These are phyloP conservation scores for Aspergillus proliferans DNA, from an alignment of 2,329 filamentous ascomycete species.

Conservation along the genomic window DNA sequence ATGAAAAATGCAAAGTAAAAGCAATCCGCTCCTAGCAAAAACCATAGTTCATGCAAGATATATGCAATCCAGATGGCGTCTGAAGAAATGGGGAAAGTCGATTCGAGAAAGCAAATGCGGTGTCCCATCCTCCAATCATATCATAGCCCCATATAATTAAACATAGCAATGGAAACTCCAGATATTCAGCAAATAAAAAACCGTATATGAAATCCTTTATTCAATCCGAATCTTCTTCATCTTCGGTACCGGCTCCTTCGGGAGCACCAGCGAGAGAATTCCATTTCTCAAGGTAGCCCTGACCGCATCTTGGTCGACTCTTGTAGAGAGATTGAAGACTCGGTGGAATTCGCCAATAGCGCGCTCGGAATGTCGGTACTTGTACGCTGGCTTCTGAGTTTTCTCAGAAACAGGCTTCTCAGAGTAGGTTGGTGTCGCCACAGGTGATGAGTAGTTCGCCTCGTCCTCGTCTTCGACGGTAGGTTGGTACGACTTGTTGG, in stretches of 20 bases:
- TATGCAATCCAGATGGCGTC: not conserved
- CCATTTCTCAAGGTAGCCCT: conserved; percentile 55
- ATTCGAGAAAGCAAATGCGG: not conserved
- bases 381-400: conserved; percentile 21
- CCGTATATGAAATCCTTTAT: conserved; percentile 1
- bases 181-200: not conserved
- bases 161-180: not conserved
- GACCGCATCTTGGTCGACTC: conserved; percentile 53
- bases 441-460: conserved; percentile 11
- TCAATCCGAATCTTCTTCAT: conserved; percentile 48
- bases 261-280: conserved; percentile 50
- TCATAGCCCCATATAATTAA: not conserved
- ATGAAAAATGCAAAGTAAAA: not conserved
- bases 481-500: conserved; percentile 35
- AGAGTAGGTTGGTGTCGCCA: conserved; percentile 11
- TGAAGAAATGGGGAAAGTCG: not conserved
- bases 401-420: conserved; percentile 15
- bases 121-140: not conserved
- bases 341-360: conserved; percentile 53
- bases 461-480: conserved; percentile 51
- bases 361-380: conserved; percentile 55
- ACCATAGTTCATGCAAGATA: not conserved
- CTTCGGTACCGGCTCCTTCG: conserved; percentile 46
- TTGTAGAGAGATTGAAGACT: conserved; percentile 50
- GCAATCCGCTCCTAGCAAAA: not conserved